Evolutionary conservation across 1,284 basidiomycete genomes (phyloP).

Genomic region (Schizopora paradoxa): DNA sequence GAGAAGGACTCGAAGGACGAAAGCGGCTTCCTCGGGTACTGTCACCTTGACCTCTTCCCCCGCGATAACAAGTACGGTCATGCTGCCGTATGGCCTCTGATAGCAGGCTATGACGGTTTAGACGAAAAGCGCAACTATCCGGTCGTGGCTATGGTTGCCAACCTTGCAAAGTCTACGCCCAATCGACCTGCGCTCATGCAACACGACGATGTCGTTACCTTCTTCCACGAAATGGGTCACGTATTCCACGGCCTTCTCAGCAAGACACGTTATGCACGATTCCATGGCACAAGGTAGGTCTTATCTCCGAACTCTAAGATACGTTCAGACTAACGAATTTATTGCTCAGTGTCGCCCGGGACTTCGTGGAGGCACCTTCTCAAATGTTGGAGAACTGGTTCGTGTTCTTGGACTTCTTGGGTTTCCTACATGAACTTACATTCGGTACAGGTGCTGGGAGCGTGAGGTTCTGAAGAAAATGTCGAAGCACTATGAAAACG

Average conservation of each 20-base stretch:
- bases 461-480: conserved; percentile 67
- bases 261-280: conserved; percentile 64
- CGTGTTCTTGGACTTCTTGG: conserved; percentile 13
- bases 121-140: conserved; percentile 66
- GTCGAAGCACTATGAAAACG: conserved; percentile 74
- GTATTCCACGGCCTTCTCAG: conserved; percentile 81
- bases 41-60: conserved; percentile 84
- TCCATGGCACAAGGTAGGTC: conserved; percentile 68
- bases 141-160: conserved; percentile 78
- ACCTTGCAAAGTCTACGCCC: conserved; percentile 77
- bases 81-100: conserved; percentile 78
- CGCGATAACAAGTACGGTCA: conserved; percentile 80
- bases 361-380: conserved; percentile 84
- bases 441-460: conserved; percentile 69
- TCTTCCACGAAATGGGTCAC: conserved; percentile 84
- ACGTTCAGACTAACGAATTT: conserved; percentile 4
- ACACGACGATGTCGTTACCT: conserved; percentile 75
- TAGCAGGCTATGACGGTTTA: conserved; percentile 50
- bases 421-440: not conserved
- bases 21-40: conserved; percentile 70
- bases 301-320: not conserved
- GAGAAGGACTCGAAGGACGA: conserved; percentile 66
- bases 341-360: conserved; percentile 55
- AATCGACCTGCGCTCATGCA: conserved; percentile 78
- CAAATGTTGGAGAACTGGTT: conserved; percentile 92